These are phyloP conservation scores for Kockiozyma suomiensis DNA, from an alignment of 805 yeast species.

Conservation along the genomic window DNA sequence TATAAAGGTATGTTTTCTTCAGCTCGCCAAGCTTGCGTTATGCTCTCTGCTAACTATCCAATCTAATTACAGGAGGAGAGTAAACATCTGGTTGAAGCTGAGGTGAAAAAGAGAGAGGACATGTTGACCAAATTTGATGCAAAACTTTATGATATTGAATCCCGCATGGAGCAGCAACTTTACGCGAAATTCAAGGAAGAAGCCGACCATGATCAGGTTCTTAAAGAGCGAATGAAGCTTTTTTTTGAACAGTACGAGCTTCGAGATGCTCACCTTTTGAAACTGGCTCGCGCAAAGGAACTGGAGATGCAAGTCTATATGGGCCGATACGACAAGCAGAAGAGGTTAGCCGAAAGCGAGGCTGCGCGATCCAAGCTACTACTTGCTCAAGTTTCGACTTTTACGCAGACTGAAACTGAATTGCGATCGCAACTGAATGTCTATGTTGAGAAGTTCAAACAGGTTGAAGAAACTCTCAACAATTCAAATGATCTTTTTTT, in stretches of 20 bases:
- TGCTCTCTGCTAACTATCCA: not conserved
- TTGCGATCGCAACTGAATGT: slow-evolving; percentile 27
- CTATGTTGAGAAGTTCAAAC: slow-evolving; percentile 40
- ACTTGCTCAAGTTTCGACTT: slow-evolving; percentile 24
- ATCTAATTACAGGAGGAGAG: slow-evolving; percentile 14
- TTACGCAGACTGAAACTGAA: slow-evolving; percentile 26
- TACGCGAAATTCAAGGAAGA: slow-evolving; percentile 9
- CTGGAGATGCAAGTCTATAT: slow-evolving; percentile 30
- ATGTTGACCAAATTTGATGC: slow-evolving; percentile 10
- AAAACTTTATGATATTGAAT: slow-evolving; percentile 10
- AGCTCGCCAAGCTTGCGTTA: not conserved
- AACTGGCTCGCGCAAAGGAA: slow-evolving; percentile 26
- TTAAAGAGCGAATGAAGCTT: slow-evolving; percentile 23
- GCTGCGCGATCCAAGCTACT: slow-evolving; percentile 16
- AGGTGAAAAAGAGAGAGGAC: slow-evolving; percentile 11
- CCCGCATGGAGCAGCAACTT: slow-evolving; percentile 2
- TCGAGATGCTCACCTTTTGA: slow-evolving; percentile 26
- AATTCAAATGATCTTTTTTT: slow-evolving; percentile 37
- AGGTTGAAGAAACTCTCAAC: slow-evolving; percentile 43
- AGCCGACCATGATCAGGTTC: slow-evolving; percentile 8
- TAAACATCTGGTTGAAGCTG: slow-evolving; percentile 4
- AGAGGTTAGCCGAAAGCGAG: slow-evolving; percentile 20
- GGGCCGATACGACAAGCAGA: slow-evolving; percentile 39
- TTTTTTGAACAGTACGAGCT: slow-evolving; percentile 33
- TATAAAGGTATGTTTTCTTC: slow-evolving; percentile 9